Base-by-base conservation (phyloP, 106 monocot species). In the Dactylorhiza incarnata region DNA sequence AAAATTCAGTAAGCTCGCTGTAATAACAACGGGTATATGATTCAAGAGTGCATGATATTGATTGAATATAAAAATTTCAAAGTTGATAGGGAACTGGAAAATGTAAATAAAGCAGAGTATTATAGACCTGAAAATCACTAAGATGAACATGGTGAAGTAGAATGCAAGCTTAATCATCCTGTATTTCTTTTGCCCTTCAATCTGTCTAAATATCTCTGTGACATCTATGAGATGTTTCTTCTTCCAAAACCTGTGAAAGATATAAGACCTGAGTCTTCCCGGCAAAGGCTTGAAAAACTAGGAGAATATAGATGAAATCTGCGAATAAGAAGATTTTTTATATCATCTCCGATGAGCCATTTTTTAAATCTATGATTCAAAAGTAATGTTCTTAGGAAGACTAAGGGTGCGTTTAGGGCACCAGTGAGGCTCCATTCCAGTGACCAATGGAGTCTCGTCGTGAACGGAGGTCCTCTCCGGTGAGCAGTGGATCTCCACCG, bases 181-280 rank as follows among this genome's bases (percentile, higher is more conserved):
- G 53, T 87, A 89, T 76, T 91, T 94, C 82, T 94, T 94, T 83
- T 99, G 94, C 72, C 48, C 82, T 80, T 85, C 79, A 59, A 99
- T 78, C 16, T 80, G 29, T 52, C 86, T 85, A 83, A 94, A 99
- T 14, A 99, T 85, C 75, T 99, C 97, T 37, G 97, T 99, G 45
- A 99, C 91, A 86, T 99, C 94, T 51, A 99, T 74, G n/a, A 87
- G 80, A 86, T 99, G 97, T 52, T 68, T 89, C 84, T 73, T 79
- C 25, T 75, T 84, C 81, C 74, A 85, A 84, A 84, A 97, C 76
- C 96, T 97, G 80, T 63, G 58, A 82, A 69, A 74, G 23, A 20
- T 49, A 20, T 13, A 48, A 25, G 43, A 49, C 49, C 10, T 49
- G 22, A 48, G 19, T 9, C 49, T 72, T 72, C 72, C 5, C 45